Evolutionary conservation across 148 eudicot genomes (phyloP), one percentile per base, ranked within the genome.

Genomic region (Rhododendron kiyosumense): DNA sequence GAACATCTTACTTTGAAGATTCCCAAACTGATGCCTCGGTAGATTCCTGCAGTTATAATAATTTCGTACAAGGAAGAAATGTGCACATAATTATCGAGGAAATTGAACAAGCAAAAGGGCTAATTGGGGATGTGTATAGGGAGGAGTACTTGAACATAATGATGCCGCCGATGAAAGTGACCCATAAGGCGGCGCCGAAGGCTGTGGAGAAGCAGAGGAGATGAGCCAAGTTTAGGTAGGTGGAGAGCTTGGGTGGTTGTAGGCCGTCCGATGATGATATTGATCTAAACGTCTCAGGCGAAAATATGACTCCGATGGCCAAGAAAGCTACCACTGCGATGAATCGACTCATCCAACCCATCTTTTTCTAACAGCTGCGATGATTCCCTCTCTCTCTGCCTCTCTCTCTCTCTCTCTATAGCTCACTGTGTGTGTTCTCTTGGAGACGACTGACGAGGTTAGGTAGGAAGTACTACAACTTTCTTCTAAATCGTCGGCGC

Each of bases 1-100:
- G 82, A 97, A 97, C 98, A 97, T 97, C 93, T 97, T 97, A 89
- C 98, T 95, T 84, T 97, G 98, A 88, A 97, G 88, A 88, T 97
- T 97, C 85, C 99, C 99, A 89, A 97, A 97, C 82, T 93, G 97
- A 88, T 97, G 99, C 88, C 98, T 94, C 11, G 99, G 98, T 91
- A 97, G 89, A 87, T 97, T 91, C 94, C 99, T 96, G n/a, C 5
- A 81, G 79, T 59, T 13, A 30, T 43, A 26, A 8, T 18, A 14
- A 11, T 57, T 43, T 43, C 71, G 28, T 49, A 41, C 34, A 65
- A 14, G 36, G 17, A 32, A 32, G 20, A 41, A 41, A 41, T 10
- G 51, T 11, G 63, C 7, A 57, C 45, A 18, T 41, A 5, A 26
- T 46, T 46, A 46, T 46, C 45, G 81, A 79, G 63, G 63, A 81